Conservation (phyloP, 768 basidiomycete genomes). For the Pulveroboletus frians region DNA sequence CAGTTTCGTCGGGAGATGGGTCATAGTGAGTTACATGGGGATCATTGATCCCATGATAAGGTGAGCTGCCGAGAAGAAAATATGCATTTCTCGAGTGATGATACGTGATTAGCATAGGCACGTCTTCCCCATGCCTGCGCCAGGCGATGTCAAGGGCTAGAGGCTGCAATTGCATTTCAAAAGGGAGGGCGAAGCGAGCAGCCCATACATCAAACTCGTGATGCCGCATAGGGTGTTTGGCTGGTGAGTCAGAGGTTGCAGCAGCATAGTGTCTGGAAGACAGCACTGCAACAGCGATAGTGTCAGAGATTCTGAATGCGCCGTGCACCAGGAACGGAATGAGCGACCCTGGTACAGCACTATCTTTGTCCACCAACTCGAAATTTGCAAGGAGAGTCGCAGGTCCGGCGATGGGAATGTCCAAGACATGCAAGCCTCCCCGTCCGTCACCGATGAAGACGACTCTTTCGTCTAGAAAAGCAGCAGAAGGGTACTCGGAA, state of each 20-base stretch:
- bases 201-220: slow-evolving; percentile 65
- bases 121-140: slow-evolving; percentile 63
- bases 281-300: slow-evolving; percentile 42
- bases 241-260: slow-evolving; percentile 16
- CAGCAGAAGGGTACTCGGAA: slow-evolving; percentile 71
- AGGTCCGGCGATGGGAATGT: slow-evolving; percentile 34
- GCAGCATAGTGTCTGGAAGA: slow-evolving; percentile 53
- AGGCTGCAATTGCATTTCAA: slow-evolving; percentile 29
- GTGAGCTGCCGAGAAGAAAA: slow-evolving; percentile 54
- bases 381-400: slow-evolving; percentile 50
- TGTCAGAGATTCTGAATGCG: slow-evolving; percentile 34
- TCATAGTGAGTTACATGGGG: slow-evolving; percentile 39
- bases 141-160: slow-evolving; percentile 53
- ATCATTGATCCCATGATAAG: slow-evolving; percentile 42
- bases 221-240: slow-evolving; percentile 23
- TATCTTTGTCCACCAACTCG: slow-evolving; percentile 33
- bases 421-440: slow-evolving; percentile 61
- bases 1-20: slow-evolving; percentile 62
- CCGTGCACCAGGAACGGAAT: slow-evolving; percentile 39
- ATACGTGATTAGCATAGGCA: slow-evolving; percentile 58
- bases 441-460: slow-evolving; percentile 65
- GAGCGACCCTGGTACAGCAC: slow-evolving; percentile 19
- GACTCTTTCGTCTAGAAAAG: slow-evolving; percentile 45
- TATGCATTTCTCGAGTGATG: slow-evolving; percentile 41
- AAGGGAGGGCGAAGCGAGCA: slow-evolving; percentile 44